These are phyloP conservation scores for Sporothrix sp. DNA, from an alignment of 2,329 filamentous ascomycete species.

Conservation along the genomic window DNA sequence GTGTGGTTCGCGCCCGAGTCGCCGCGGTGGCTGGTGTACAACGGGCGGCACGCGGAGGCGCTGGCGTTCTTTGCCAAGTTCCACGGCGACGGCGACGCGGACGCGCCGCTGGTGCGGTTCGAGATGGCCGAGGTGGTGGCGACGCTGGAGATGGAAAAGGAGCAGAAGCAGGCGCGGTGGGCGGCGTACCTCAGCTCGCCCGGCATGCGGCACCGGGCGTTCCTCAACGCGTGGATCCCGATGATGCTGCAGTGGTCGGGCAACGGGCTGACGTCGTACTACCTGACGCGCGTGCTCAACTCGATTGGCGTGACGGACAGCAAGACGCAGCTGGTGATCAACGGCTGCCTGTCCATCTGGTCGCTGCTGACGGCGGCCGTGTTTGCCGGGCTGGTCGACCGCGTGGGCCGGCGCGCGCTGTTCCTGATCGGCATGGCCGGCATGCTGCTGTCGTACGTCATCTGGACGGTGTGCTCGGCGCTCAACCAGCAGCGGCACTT, in stretches of 20 bases:
- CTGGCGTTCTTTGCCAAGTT: constrained; percentile 23
- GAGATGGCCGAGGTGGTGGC: constrained; percentile 17
- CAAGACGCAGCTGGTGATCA: constrained; percentile 19
- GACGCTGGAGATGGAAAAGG: constrained; percentile 30
- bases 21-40: constrained; percentile 13
- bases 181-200: constrained; percentile 11
- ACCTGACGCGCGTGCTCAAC: constrained; percentile 23
- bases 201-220: constrained; percentile 16
- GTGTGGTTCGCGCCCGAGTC: constrained; percentile 15
- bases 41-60: constrained; percentile 28
- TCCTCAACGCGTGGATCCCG: constrained; percentile 14
- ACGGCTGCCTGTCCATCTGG: constrained; percentile 17
- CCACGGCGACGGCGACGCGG: constrained; percentile 14
- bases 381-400: constrained; percentile 11
- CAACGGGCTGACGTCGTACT: constrained; percentile 27
- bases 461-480: constrained; percentile 15
- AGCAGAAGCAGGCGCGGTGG: constrained; percentile 10
- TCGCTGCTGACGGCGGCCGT: constrained; percentile 15
- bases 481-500: constrained; percentile 16
- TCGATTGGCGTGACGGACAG: constrained; percentile 24
- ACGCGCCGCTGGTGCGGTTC: constrained; percentile 10
- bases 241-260: constrained; percentile 16
- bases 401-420: constrained; percentile 19
- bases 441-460: constrained; percentile 15
- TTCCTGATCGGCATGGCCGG: constrained; percentile 18